Conservation (phyloP, 148 eudicot species). For the Nepenthes gracilis region DNA sequence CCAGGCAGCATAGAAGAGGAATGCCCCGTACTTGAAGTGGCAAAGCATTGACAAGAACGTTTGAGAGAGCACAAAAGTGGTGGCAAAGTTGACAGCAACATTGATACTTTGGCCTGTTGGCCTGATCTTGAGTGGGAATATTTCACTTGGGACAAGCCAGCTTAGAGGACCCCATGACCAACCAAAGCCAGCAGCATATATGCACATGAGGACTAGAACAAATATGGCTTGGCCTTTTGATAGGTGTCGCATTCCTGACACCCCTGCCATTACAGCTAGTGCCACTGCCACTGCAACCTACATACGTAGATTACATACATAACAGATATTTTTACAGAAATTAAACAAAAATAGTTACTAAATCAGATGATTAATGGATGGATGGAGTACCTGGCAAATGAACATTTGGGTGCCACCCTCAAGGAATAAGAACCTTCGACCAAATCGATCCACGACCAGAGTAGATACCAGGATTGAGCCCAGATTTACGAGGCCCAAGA, state of each 20-base stretch:
- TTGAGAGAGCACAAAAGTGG: conserved; percentile 45
- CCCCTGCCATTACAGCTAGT: conserved; percentile 27
- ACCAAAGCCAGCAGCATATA: conserved; percentile 53
- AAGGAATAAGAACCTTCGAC: conserved; percentile 36
- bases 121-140: conserved; percentile 42
- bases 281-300: conserved; percentile 33
- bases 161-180: conserved; percentile 65
- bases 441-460: conserved; percentile 35
- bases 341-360: not conserved
- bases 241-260: conserved; percentile 30
- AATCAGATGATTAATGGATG: not conserved
- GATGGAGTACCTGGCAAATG: conserved; percentile 22
- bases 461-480: conserved; percentile 26
- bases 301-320: not conserved
- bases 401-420: conserved; percentile 39
- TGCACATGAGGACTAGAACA: conserved; percentile 43
- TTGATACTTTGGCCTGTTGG: conserved; percentile 41
- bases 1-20: conserved; percentile 52
- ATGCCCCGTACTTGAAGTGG: conserved; percentile 43
- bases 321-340: not conserved
- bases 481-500: conserved; percentile 36
- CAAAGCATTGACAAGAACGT: conserved; percentile 52
- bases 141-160: conserved; percentile 55
- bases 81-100: conserved; percentile 33
- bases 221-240: conserved; percentile 19